phyloP scores from a whole-genome alignment of 257 asterid species.

The Nicotiana obtusifolia region DNA sequence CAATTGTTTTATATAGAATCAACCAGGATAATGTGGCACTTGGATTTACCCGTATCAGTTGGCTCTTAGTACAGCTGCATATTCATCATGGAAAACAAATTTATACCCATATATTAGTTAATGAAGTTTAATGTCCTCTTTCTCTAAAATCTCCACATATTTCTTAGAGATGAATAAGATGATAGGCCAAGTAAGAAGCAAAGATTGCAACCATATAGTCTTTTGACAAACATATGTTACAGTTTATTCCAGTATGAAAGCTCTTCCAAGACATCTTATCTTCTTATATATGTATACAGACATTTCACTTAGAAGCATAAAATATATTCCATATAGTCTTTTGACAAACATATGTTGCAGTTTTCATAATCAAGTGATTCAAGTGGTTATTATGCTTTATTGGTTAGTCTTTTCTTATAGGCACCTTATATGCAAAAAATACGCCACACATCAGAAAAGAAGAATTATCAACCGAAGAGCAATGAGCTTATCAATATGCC shows the following conservation, averaged over 20 bases:
- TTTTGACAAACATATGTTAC: too few relatives aligned
- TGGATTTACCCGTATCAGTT: neutral
- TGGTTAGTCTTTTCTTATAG: neutral
- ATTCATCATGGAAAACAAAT: neutral
- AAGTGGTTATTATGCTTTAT: neutral
- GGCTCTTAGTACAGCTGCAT: constrained; percentile 4
- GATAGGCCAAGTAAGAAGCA: neutral
- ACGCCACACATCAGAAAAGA: neutral
- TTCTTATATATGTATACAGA: neutral
- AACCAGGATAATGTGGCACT: neutral
- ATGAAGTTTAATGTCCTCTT: neutral
- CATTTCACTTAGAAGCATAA: neutral
- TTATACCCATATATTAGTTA: neutral
- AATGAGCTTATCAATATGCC: neutral
- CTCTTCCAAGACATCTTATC: neutral
- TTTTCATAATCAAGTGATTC: neutral
- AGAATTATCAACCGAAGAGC: neutral
- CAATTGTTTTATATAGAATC: neutral
- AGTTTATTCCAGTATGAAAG: neutral
- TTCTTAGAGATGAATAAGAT: neutral
- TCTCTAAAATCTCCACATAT: neutral
- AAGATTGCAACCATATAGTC: neutral
- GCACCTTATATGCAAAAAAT: neutral
- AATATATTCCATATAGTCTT: neutral
- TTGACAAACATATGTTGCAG: neutral